Evolutionary conservation across 805 yeast species (phyloP).

Genomic region (Kuraishia hungarica): DNA sequence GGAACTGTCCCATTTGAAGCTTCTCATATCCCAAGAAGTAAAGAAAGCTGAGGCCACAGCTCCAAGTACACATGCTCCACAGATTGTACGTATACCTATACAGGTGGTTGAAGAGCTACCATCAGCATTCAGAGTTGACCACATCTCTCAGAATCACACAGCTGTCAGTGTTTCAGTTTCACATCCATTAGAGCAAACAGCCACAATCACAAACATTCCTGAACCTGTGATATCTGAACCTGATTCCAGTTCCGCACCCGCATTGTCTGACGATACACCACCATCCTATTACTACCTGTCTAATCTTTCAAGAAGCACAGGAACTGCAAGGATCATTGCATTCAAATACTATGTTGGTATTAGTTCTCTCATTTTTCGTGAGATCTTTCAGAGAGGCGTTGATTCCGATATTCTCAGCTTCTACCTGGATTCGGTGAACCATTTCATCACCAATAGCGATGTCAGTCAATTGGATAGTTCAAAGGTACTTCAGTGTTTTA

Average conservation of each 20-base stretch:
- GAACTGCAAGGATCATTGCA: background rate
- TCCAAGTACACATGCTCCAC: background rate
- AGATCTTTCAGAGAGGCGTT: slow-evolving; percentile 23
- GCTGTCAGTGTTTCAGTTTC: no score
- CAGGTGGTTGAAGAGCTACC: background rate
- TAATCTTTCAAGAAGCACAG: background rate
- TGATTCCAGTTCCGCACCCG: background rate
- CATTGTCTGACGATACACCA: no score
- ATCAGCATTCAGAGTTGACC: background rate
- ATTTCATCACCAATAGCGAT: slow-evolving; percentile 7
- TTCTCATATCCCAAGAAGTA: background rate
- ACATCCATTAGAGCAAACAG: no score
- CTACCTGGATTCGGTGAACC: slow-evolving; percentile 32
- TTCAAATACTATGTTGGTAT: background rate
- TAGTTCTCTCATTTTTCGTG: background rate
- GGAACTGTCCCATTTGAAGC: slow-evolving; percentile 19
- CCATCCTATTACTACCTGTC: background rate
- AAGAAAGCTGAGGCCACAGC: no score
- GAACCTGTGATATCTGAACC: background rate
- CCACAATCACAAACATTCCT: no score
- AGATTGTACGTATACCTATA: background rate
- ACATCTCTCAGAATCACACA: background rate
- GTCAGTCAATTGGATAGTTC: slow-evolving; percentile 8
- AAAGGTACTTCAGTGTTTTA: slow-evolving; percentile 12
- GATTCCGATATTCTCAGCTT: slow-evolving; percentile 41